These are phyloP conservation scores for Sporothrix inflata DNA, from an alignment of 2,329 filamentous ascomycete genomes.

Conservation along the genomic window DNA sequence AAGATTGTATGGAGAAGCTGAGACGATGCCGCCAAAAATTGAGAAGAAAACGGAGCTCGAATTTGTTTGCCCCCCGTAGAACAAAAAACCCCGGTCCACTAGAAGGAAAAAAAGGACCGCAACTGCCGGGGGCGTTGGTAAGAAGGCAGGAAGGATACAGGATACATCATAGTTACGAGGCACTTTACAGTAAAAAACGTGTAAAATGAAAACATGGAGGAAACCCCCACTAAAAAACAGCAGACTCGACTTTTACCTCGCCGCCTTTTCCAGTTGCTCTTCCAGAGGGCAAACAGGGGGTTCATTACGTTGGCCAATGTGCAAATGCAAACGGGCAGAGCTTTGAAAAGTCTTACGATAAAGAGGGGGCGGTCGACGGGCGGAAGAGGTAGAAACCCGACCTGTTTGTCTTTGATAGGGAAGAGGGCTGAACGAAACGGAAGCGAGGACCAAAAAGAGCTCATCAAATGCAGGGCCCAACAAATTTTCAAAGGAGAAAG, in stretches of 20 bases:
- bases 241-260: neutral
- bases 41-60: neutral
- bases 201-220: neutral
- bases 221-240: neutral
- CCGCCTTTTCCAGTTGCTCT: neutral
- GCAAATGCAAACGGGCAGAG: neutral
- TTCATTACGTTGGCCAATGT: neutral
- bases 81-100: neutral
- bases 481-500: neutral
- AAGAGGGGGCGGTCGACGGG: neutral
- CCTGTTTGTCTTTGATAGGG: neutral
- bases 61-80: slow-evolving; percentile 4
- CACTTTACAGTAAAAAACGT: neutral
- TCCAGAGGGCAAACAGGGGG: neutral
- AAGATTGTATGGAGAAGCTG: neutral
- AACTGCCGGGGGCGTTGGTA: slow-evolving; percentile 9
- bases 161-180: neutral
- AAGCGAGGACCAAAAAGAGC: neutral
- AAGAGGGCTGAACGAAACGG: slow-evolving; percentile 7
- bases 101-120: slow-evolving; percentile 10
- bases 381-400: neutral
- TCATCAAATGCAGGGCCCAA: slow-evolving; percentile 6
- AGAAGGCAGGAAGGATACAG: neutral
- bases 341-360: neutral
- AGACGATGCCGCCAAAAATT: neutral